These are phyloP conservation scores for Artemisia annua DNA, from an alignment of 129 eudicot species.

Conservation along the genomic window DNA sequence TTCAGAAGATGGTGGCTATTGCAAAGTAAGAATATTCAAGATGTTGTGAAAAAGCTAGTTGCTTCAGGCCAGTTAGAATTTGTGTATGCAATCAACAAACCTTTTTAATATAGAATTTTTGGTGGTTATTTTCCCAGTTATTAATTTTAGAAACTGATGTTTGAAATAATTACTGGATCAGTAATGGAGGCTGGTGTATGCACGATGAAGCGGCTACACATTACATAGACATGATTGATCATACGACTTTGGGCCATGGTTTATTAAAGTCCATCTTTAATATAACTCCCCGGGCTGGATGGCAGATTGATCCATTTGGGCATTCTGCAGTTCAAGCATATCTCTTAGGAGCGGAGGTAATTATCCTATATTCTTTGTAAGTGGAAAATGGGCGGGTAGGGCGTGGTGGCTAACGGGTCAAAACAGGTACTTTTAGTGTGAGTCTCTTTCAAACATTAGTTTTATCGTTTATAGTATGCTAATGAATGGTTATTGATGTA, in stretches of 20 bases:
- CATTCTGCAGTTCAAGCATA: constrained; percentile 97
- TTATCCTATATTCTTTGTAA: constrained; percentile 6
- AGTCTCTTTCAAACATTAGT: too few relatives aligned
- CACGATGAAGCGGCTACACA: constrained; percentile 94
- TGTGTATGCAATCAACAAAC: constrained; percentile 46
- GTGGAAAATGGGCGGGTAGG: not conserved
- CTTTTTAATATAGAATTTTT: not conserved
- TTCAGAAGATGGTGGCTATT: constrained; percentile 84
- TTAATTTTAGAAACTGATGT: constrained; percentile 4
- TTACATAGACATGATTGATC: constrained; percentile 98
- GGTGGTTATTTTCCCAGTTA: constrained; percentile 4
- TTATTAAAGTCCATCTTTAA: constrained; percentile 62
- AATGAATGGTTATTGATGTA: constrained; percentile 27
- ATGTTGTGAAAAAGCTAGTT: constrained; percentile 62
- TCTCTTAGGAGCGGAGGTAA: constrained; percentile 89
- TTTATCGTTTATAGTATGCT: not conserved
- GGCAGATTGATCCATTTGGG: constrained; percentile 98
- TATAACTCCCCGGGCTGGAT: constrained; percentile 88
- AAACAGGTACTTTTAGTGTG: not conserved
- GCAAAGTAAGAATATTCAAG: constrained; percentile 53
- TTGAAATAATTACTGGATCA: constrained; percentile 24
- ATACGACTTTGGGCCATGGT: constrained; percentile 81
- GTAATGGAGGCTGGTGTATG: constrained; percentile 99
- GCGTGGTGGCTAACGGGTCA: not conserved
- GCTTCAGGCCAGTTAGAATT: constrained; percentile 84